phyloP scores from a whole-genome alignment of 306 rosid species.

The Trifolium dubium region DNA sequence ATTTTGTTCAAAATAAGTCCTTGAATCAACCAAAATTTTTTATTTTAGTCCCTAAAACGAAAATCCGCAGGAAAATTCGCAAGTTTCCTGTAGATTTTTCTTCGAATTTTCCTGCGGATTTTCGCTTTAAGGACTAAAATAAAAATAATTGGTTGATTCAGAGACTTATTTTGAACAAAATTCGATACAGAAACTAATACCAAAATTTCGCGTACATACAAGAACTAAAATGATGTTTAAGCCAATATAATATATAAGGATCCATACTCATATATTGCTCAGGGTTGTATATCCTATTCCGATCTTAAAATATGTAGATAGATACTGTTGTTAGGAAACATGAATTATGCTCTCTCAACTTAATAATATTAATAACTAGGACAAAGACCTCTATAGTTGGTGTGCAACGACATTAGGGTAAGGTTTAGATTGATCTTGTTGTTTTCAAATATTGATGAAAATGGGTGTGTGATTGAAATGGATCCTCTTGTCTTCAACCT shows the following conservation, averaged over 20 bases:
- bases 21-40: too few species aligned
- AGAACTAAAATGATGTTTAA: too few species aligned
- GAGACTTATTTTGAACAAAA: too few species aligned
- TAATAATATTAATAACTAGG: neutral
- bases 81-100: too few species aligned
- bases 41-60: too few species aligned
- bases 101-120: too few species aligned
- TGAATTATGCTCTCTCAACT: slow-evolving; percentile 29
- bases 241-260: neutral
- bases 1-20: too few species aligned
- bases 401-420: slow-evolving; percentile 21
- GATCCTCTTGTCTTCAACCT: slow-evolving; percentile 66
- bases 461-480: slow-evolving; percentile 35
- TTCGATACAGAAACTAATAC: too few species aligned
- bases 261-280: neutral
- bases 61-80: too few species aligned
- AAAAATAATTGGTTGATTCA: too few species aligned
- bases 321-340: slow-evolving; percentile 41
- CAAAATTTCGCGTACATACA: too few species aligned
- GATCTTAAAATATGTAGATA: slow-evolving; percentile 20
- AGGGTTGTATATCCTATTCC: neutral
- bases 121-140: too few species aligned
- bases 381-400: slow-evolving; percentile 44
- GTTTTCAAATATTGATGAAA: slow-evolving; percentile 35
- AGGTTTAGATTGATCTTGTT: slow-evolving; percentile 38